A percentile compares a stretch with the other conserved stretches of the same genome.
phyloP scores from a whole-genome alignment of 2,329 filamentous ascomycete genomes.

The Xylariales sp. region DNA sequence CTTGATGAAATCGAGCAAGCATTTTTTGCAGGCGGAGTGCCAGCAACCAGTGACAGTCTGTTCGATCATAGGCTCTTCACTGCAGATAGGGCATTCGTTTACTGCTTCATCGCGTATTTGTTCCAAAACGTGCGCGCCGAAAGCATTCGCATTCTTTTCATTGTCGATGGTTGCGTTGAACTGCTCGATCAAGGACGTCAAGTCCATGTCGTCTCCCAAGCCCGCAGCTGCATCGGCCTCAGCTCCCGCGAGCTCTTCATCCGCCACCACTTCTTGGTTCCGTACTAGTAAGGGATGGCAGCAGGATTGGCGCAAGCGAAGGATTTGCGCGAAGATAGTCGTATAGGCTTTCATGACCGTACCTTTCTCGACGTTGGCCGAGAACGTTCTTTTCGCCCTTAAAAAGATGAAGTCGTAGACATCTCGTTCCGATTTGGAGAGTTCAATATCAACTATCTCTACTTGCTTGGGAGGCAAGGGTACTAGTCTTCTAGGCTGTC shows the following conservation, averaged over 20 bases:
- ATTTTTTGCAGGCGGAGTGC: constrained; percentile 95
- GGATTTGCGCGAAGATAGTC: constrained; percentile 93
- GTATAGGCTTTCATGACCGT: constrained; percentile 94
- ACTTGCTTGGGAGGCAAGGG: constrained; percentile 76
- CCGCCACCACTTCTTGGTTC: constrained; percentile 77
- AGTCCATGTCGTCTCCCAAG: constrained; percentile 92
- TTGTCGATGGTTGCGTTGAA: constrained; percentile 70
- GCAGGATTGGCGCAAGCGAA: constrained; percentile 88
- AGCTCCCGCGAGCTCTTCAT: constrained; percentile 79
- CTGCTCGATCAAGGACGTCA: constrained; percentile 76
- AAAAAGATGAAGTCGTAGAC: constrained; percentile 90
- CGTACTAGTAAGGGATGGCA: constrained; percentile 89
- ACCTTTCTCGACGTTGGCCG: constrained; percentile 81
- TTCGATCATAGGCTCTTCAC: constrained; percentile 92
- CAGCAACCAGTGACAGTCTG: constrained; percentile 95
- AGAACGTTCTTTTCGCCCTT: constrained; percentile 78
- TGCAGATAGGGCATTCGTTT: constrained; percentile 90
- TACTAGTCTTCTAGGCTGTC: constrained; percentile 50
- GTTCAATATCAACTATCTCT: constrained; percentile 81
- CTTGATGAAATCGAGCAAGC: constrained; percentile 83
- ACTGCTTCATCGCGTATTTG: constrained; percentile 88
- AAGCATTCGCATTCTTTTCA: constrained; percentile 61
- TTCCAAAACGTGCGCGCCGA: constrained; percentile 80
- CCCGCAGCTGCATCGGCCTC: constrained; percentile 76
- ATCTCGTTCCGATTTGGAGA: constrained; percentile 79